Evolutionary conservation across 495 filamentous ascomycete species (phyloP), one percentile per base, ranked within the genome.

Genomic region (Cetradonia linearis): DNA sequence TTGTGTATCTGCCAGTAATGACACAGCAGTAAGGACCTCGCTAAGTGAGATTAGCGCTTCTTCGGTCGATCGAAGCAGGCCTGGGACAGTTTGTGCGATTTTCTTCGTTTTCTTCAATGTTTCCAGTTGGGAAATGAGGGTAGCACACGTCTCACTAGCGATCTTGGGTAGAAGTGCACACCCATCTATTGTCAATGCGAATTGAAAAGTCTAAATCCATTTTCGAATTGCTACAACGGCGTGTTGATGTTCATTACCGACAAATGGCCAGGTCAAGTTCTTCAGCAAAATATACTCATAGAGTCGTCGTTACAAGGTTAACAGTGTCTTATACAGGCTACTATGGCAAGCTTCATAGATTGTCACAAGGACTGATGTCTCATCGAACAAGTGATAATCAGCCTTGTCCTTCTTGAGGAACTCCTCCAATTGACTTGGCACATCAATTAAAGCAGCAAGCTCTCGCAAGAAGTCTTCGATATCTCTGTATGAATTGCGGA

Each of bases 291-390:
- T 57, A 28, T 46, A 16, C n/a, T 25, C n/a, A 23, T 25, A 9
- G n/a, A 8, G 14, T 23, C 42, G n/a, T 14, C 8, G 47, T 6
- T 34, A 8, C 10, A 58, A 28, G 16, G 42, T 48, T 27, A 25
- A 27, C 30, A 27, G 42, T 2, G 44, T 36, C 1, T 31, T 1
- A 8, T 36, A 20, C 0, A 58, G 42, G 2, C 31, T 18, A 6
- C 31, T 30, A n/a, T 20, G 6, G 30, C 38, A 58, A 47, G 28
- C 16, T 13, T 23, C 3, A 4, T 58, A 34, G 3, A 28, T 27
- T 30, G 34, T 27, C 11, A 58, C 18, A 5, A 58, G 56, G 0
- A 58, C 40, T 16, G 56, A 58, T 16, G 56, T 58, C 28, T 58
- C 23, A 14, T 58, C 8, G n/a, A 58, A 58, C 25, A 20, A 34